Percentiles rank a stretch among this genome's conserved stretches.
Evolutionary conservation across 177 flowering plant species (phyloP).

Genomic region (Vitis hybrid): DNA sequence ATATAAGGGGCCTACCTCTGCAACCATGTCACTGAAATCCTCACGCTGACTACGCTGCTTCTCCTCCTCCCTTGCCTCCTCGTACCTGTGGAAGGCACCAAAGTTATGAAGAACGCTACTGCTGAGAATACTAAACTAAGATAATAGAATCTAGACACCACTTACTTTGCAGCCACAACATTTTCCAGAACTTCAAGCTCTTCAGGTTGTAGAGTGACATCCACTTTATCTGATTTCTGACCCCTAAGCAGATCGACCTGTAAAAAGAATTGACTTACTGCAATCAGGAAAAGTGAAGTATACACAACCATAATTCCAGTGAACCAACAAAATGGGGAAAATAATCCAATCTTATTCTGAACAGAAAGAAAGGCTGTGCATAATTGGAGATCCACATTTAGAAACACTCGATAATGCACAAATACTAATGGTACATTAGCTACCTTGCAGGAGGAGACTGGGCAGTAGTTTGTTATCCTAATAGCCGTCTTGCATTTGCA

Average conservation of each 20-base stretch:
- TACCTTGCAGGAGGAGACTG: too few relatives aligned
- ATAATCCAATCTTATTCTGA: too few relatives aligned
- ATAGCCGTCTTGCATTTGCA: too few relatives aligned
- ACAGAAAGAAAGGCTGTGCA: too few relatives aligned
- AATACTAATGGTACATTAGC: too few relatives aligned
- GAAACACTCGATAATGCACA: too few relatives aligned
- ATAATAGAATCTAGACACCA: not conserved
- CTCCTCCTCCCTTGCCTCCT: conserved; percentile 99
- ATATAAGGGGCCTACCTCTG: conserved; percentile 63
- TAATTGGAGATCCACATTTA: too few relatives aligned
- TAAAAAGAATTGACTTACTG: not conserved
- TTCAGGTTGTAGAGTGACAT: conserved; percentile 89
- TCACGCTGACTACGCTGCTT: conserved; percentile 82
- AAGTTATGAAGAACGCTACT: not conserved
- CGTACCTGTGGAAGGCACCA: conserved; percentile 52
- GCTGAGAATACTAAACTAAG: not conserved
- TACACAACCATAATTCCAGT: not conserved
- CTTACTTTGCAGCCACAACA: conserved; percentile 95
- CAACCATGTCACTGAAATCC: conserved; percentile 99
- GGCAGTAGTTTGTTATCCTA: too few relatives aligned
- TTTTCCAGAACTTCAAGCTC: conserved; percentile 87
- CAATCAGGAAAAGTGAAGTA: not conserved
- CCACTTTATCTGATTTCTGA: conserved; percentile 92
- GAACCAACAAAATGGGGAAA: not conserved
- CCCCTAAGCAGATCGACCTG: conserved; percentile 99